These are phyloP conservation scores for Kondoa malvinella DNA, from an alignment of 768 basidiomycete species.

Conservation along the genomic window DNA sequence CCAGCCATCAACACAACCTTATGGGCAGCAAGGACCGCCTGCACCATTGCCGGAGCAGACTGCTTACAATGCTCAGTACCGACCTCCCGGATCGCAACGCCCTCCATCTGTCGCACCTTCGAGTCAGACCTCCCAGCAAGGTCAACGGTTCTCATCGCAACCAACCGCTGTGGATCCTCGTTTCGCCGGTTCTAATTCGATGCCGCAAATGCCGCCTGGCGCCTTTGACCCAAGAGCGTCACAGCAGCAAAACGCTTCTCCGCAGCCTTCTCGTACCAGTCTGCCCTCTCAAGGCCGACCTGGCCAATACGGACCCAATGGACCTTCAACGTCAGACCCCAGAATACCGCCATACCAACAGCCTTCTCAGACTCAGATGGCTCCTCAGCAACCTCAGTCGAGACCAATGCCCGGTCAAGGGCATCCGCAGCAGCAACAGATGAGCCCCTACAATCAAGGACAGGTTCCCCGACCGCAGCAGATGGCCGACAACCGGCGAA, in stretches of 20 bases:
- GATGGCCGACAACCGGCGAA: background rate
- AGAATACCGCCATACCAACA: constrained; percentile 8
- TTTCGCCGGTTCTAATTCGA: background rate
- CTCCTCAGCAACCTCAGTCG: constrained; percentile 4
- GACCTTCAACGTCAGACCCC: background rate
- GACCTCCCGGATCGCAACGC: no score
- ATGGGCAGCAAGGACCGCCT: background rate
- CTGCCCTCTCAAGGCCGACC: constrained; percentile 12
- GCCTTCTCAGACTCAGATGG: background rate
- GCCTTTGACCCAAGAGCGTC: constrained; percentile 2
- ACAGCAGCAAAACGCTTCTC: constrained; percentile 7
- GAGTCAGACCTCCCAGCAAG: no score
- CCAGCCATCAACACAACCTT: background rate
- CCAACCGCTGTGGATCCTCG: no score
- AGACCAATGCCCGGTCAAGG: constrained; percentile 1
- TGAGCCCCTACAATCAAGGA: constrained; percentile 28
- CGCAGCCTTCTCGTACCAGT: background rate
- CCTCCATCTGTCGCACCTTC: no score
- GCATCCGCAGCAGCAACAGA: constrained; percentile 35
- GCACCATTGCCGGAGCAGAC: background rate
- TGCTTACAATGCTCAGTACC: no score
- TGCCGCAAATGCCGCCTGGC: background rate
- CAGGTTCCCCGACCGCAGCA: constrained; percentile 7
- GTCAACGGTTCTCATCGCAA: no score
- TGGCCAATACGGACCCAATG: background rate